Percentiles rank a stretch among this genome's conserved stretches.
Conservation (phyloP, 1,284 basidiomycete genomes). For the Bjerkandera adusta region DNA sequence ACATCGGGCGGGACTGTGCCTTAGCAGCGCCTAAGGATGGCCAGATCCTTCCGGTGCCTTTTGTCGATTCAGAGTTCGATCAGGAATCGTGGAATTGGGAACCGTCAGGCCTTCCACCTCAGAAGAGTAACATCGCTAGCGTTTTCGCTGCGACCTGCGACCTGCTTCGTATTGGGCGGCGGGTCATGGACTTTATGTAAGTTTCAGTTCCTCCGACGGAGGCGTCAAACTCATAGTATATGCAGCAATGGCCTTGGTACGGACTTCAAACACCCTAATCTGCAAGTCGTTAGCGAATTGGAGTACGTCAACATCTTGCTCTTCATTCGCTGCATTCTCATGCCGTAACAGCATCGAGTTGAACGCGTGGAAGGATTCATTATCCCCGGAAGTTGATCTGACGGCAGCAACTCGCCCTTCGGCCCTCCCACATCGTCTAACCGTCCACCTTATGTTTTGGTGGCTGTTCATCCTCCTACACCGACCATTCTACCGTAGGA, state of each 20-base stretch:
- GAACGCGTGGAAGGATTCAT: slow-evolving; percentile 55
- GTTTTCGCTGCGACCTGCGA: slow-evolving; percentile 54
- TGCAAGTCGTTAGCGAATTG: slow-evolving; percentile 50
- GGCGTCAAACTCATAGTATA: slow-evolving; percentile 2
- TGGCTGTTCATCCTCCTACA: slow-evolving; percentile 67
- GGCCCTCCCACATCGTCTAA: slow-evolving; percentile 59
- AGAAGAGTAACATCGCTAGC: slow-evolving; percentile 47
- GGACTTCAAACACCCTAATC: slow-evolving; percentile 36
- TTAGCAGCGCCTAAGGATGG: slow-evolving; percentile 37
- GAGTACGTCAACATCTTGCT: slow-evolving; percentile 38
- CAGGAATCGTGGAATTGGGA: slow-evolving; percentile 41
- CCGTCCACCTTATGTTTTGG: slow-evolving; percentile 61
- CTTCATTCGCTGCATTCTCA: neutral
- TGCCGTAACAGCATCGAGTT: slow-evolving; percentile 47
- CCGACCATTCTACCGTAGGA: slow-evolving; percentile 59
- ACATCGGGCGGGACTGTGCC: slow-evolving; percentile 56
- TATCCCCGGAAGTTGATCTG: slow-evolving; percentile 54
- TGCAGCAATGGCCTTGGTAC: slow-evolving; percentile 43
- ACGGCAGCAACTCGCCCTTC: slow-evolving; percentile 45
- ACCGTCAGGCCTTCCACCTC: slow-evolving; percentile 37
- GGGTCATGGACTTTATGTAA: slow-evolving; percentile 61
- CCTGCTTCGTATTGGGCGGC: slow-evolving; percentile 51
- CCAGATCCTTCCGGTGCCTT: slow-evolving; percentile 40
- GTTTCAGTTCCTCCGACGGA: slow-evolving; percentile 24
- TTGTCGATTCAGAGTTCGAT: slow-evolving; percentile 45